Percentiles rank a stretch among this genome's conserved stretches.
These are phyloP conservation scores for Phanerodontia chrysosporium DNA, from an alignment of 768 basidiomycete species.

Conservation along the genomic window DNA sequence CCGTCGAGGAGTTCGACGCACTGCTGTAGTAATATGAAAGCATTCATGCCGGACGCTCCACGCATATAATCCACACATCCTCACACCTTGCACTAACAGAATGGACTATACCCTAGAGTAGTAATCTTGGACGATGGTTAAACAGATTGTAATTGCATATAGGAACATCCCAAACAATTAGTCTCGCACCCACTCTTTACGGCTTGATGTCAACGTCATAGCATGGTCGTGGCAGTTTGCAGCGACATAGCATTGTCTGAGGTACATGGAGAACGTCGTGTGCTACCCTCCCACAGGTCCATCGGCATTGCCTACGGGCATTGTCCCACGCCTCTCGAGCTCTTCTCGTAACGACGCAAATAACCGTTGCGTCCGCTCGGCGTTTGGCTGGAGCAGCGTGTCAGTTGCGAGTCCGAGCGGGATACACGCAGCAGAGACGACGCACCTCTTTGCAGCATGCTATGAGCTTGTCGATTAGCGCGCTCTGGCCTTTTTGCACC, in stretches of 20 bases:
- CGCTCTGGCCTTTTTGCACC: slow-evolving; percentile 71
- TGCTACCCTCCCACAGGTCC: slow-evolving; percentile 15
- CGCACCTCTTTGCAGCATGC: slow-evolving; percentile 85
- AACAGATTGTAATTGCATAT: slow-evolving; percentile 4
- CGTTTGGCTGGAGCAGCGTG: slow-evolving; percentile 55
- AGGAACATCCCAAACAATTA: not conserved
- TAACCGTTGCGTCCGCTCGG: slow-evolving; percentile 76
- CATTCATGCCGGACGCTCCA: not conserved
- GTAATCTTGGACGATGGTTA: slow-evolving; percentile 6
- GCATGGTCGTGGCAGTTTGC: not conserved
- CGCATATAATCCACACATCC: not conserved
- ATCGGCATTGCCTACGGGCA: slow-evolving; percentile 14
- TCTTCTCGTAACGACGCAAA: slow-evolving; percentile 82
- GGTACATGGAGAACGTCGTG: not conserved
- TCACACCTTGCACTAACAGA: not conserved
- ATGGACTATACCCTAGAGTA: slow-evolving; percentile 6
- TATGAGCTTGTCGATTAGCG: slow-evolving; percentile 80
- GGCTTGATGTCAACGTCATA: no score
- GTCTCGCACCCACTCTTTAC: no score
- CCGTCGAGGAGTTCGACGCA: slow-evolving; percentile 67
- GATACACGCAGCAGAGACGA: not conserved
- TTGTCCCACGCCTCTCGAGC: slow-evolving; percentile 62
- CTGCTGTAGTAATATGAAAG: slow-evolving; percentile 40
- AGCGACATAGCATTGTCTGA: not conserved
- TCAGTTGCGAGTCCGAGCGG: not conserved